Evolutionary conservation across 306 rosid genomes (phyloP).

Genomic region (Lathyrus aphaca): DNA sequence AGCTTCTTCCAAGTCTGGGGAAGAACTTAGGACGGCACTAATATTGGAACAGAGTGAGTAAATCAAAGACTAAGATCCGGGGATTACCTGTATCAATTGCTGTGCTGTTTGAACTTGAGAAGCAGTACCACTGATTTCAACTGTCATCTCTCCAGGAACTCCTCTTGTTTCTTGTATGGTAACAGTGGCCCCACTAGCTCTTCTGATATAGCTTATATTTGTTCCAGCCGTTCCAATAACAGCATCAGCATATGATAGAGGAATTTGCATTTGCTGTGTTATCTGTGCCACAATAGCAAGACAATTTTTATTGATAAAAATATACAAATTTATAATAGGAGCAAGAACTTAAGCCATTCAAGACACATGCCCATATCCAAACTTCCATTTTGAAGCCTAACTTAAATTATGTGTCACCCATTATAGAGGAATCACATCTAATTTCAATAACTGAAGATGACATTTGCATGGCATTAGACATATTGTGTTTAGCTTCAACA

Average conservation of each 20-base stretch:
- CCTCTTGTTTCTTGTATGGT: conserved; percentile 96
- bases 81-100: conserved; percentile 88
- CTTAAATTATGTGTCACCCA: conserved; percentile 1
- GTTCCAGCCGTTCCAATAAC: conserved; percentile 97
- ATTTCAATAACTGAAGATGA: conserved; percentile 22
- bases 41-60: no score
- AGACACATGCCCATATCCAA: conserved; percentile 23
- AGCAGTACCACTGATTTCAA: conserved; percentile 94
- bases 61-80: conserved; percentile 30
- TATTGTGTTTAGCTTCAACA: conserved; percentile 4
- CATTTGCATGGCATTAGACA: not conserved
- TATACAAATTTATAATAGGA: conserved; percentile 1
- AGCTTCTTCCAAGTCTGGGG: not conserved
- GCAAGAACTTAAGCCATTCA: conserved; percentile 1
- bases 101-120: conserved; percentile 95
- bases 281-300: conserved; percentile 68
- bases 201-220: conserved; percentile 91
- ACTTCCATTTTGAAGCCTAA: conserved; percentile 24
- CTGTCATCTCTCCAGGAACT: conserved; percentile 99
- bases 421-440: not conserved
- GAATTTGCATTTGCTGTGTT: conserved; percentile 94
- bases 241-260: conserved; percentile 92
- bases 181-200: conserved; percentile 96
- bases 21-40: not conserved
- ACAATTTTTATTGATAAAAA: not conserved